Percentiles rank a stretch among this genome's conserved stretches.
phyloP scores from a whole-genome alignment of 345 rosid species.

The Linum tenue region DNA sequence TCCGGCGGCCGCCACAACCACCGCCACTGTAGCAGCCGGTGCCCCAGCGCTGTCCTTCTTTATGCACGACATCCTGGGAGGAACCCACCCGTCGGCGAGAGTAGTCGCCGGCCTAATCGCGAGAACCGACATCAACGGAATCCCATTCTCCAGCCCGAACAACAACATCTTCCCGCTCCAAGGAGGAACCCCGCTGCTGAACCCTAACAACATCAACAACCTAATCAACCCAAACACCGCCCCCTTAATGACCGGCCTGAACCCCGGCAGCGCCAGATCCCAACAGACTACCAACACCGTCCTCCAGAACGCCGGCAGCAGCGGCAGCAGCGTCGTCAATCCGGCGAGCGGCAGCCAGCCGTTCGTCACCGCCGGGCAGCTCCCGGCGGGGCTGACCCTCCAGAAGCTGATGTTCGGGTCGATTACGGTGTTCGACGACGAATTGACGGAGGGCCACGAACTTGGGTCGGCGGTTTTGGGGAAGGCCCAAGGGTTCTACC shows the following conservation, averaged over 20 bases:
- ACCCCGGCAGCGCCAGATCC: slow-evolving; percentile 27
- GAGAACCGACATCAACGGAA: slow-evolving; percentile 55
- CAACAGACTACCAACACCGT: slow-evolving; percentile 33
- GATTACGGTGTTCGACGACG: slow-evolving; percentile 73
- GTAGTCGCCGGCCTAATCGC: slow-evolving; percentile 78
- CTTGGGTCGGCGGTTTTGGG: slow-evolving; percentile 70
- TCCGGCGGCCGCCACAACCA: slow-evolving; percentile 20
- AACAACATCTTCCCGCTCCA: slow-evolving; percentile 58
- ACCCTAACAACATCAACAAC: slow-evolving; percentile 40
- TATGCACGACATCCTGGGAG: slow-evolving; percentile 71
- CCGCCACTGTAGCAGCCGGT: slow-evolving; percentile 9
- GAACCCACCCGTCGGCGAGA: slow-evolving; percentile 64
- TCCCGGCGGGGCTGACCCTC: slow-evolving; percentile 62
- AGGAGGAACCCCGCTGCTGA: slow-evolving; percentile 56
- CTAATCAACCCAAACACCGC: slow-evolving; percentile 31
- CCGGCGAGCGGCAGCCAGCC: slow-evolving; percentile 40
- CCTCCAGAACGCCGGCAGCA: slow-evolving; percentile 55
- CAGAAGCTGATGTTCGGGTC: slow-evolving; percentile 86
- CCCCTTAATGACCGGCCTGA: slow-evolving; percentile 67
- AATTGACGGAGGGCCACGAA: slow-evolving; percentile 78
- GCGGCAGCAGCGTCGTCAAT: slow-evolving; percentile 28
- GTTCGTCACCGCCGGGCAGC: slow-evolving; percentile 76
- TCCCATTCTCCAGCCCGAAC: slow-evolving; percentile 72
- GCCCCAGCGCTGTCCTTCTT: slow-evolving; percentile 49
- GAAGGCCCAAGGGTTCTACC: slow-evolving; percentile 78